Evolutionary conservation across 495 filamentous ascomycete species (phyloP).

Genomic region (Cercophora scortea): DNA sequence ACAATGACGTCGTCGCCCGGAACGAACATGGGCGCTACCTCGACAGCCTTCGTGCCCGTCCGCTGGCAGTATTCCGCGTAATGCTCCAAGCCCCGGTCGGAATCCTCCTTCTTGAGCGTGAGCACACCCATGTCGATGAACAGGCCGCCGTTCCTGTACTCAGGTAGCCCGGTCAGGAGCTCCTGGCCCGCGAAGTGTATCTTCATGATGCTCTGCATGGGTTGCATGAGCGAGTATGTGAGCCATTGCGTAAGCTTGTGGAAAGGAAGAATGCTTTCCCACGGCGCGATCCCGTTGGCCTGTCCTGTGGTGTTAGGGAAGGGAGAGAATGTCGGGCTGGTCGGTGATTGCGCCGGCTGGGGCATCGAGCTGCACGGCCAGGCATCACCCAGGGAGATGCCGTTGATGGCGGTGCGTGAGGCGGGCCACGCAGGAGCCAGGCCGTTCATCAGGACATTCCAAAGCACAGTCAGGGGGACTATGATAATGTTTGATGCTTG

Average conservation of each 20-base stretch:
- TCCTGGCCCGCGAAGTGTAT: slow-evolving; percentile 72
- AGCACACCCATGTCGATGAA: slow-evolving; percentile 78
- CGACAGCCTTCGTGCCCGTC: slow-evolving; percentile 62
- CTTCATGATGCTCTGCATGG: slow-evolving; percentile 69
- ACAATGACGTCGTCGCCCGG: slow-evolving; percentile 79
- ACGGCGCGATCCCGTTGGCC: slow-evolving; percentile 49
- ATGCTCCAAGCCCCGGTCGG: slow-evolving; percentile 57
- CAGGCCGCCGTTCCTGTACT: slow-evolving; percentile 82
- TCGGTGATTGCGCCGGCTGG: slow-evolving; percentile 48
- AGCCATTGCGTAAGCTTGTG: slow-evolving; percentile 91
- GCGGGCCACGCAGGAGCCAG: slow-evolving; percentile 83
- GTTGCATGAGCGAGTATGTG: slow-evolving; percentile 81
- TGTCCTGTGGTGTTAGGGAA: slow-evolving; percentile 33
- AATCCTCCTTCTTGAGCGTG: slow-evolving; percentile 59
- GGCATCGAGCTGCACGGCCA: slow-evolving; percentile 88
- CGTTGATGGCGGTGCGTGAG: slow-evolving; percentile 81
- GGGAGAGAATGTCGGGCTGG: slow-evolving; percentile 35
- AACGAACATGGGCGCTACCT: slow-evolving; percentile 70
- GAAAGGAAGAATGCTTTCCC: slow-evolving; percentile 94
- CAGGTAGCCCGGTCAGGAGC: slow-evolving; percentile 74
- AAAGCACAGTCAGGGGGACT: slow-evolving; percentile 83
- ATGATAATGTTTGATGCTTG: slow-evolving; percentile 81
- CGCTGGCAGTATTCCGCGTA: slow-evolving; percentile 67
- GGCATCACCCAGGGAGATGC: slow-evolving; percentile 83
- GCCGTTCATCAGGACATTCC: slow-evolving; percentile 83